Base-by-base conservation (phyloP, 75 land plant species). In the Cunninghamia lanceolata region DNA sequence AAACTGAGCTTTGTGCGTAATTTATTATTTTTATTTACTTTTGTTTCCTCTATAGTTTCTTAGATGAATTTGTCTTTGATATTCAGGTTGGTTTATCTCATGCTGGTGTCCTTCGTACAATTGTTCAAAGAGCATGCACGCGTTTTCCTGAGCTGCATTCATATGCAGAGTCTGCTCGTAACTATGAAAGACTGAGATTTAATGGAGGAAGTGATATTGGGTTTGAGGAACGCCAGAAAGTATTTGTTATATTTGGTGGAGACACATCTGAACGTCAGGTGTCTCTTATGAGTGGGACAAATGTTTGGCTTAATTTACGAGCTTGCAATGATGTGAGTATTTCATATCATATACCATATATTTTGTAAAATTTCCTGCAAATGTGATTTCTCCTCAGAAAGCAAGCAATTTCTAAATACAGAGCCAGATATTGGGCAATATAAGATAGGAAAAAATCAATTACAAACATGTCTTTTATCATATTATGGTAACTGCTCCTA, bases 211-310 rank as follows among this genome's bases (percentile, higher is more conserved):
- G 38, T 52, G n/a, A 35, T 4, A 35, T 1, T 28, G 30, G 30
- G 16, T 40, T 25, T 77, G 80, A 77, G n/a, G 30, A 28, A 80
- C 50, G 39, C 50, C 90, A 83, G 68, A 95, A 95, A 86, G 96
- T 95, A 63, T 95, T 91, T 89, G 96, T 95, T 59, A 76, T 95
- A 52, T 94, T 94, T 92, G 97, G 97, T 54, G 97, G 97, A 56
- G 93, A 93, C 52, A 92, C 96, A 46, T 95, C 97, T 85, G 97
- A 95, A 85, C 89, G 97, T 16, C 97, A 95, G 83, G 97, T 95
- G 32, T 95, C 97, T 38, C 93, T 95, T 28, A 95, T 95, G 91
- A 95, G 97, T 89, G 97, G 97, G 66, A 95, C 97, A 84, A 95
- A 95, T 89, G 97, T 95, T 73, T 95, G 96, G 97, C 96, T 95